Evolutionary conservation across 2,329 filamentous ascomycete genomes (phyloP), one percentile per base, ranked within the genome.

Genomic region (Monosporascus sp.): DNA sequence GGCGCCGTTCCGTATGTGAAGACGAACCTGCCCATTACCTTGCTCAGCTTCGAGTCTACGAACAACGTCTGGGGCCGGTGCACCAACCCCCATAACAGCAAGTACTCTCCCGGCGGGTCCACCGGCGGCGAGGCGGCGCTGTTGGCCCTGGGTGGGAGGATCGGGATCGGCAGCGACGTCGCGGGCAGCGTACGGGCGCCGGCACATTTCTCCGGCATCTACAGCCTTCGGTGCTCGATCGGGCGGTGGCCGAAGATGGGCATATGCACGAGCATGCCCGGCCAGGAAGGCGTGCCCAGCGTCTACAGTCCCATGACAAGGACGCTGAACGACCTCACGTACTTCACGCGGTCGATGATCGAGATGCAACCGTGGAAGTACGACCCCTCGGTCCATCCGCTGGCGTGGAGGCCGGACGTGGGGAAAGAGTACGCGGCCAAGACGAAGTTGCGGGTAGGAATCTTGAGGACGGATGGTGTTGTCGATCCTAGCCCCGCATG

Each of bases 291-390:
- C 1, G 85, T 97, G 34, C 85, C 90, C 1, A 90, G 87, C 58
- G 91, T 96, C 20, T 96, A 92, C 72, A 93, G 89, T 54, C 92
- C 92, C 5, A 97, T 97, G 93, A 84, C 92, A 3, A 82, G 91
- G 51, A 96, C 91, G 0, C 72, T 96, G 54, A 82, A 85, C 58
- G 92, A 97, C 66, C 74, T 97, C 56, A 81, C 80, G 1, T 96
- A 96, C 73, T 97, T 97, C 69, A 89, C 90, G 3, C 84, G 85
- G 50, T 82, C 84, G 7, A 75, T 97, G 52, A 82, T 97, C 52
- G 74, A 82, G 49, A 93, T 94, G 85, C 77, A 89, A 71, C 90
- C 91, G 0, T 97, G 92, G 92, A 86, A 82, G 55, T 96, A 95
- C 65, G 92, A 96, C 67, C 86, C 90, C 62, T 87, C 84, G 0